phyloP scores from a whole-genome alignment of 78 protist genomes.

The Dictyostelium brefeldianum region DNA sequence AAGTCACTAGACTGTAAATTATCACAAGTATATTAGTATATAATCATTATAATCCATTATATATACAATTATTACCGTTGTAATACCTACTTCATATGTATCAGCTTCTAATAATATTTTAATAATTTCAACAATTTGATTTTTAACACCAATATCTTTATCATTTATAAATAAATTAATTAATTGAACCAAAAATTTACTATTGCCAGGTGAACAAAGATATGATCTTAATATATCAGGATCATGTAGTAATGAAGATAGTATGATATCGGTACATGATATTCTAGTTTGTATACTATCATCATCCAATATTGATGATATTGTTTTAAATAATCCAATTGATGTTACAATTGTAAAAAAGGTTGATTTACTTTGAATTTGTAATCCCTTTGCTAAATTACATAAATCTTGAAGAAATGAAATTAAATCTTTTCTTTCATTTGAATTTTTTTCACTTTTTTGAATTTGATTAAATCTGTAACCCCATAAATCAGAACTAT shows the following conservation, averaged over 20 bases:
- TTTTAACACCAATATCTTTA: constrained; percentile 75
- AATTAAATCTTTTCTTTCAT: constrained; percentile 62
- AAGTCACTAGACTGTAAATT: constrained; percentile 74
- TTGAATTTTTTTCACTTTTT: constrained; percentile 20
- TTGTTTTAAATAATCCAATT: constrained; percentile 46
- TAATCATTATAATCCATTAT: not conserved
- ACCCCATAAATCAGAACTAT: too few relatives aligned
- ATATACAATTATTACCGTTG: not conserved
- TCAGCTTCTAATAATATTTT: constrained; percentile 60
- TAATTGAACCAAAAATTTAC: constrained; percentile 43
- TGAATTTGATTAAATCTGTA: constrained; percentile 64
- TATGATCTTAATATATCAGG: constrained; percentile 43
- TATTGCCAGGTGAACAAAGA: constrained; percentile 3
- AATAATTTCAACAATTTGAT: constrained; percentile 80
- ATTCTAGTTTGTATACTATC: constrained; percentile 45
- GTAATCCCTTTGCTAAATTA: constrained; percentile 75
- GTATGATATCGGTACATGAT: constrained; percentile 54
- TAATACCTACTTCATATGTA: constrained; percentile 16
- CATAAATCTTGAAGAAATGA: constrained; percentile 86
- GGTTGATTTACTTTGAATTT: constrained; percentile 45
- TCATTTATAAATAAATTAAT: constrained; percentile 54
- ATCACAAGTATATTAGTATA: not conserved
- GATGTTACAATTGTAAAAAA: constrained; percentile 43
- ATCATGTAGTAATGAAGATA: constrained; percentile 62
- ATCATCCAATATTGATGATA: constrained; percentile 48